phyloP scores from a whole-genome alignment of 2,329 filamentous ascomycete species.

The Pezicula neosporulosa region DNA sequence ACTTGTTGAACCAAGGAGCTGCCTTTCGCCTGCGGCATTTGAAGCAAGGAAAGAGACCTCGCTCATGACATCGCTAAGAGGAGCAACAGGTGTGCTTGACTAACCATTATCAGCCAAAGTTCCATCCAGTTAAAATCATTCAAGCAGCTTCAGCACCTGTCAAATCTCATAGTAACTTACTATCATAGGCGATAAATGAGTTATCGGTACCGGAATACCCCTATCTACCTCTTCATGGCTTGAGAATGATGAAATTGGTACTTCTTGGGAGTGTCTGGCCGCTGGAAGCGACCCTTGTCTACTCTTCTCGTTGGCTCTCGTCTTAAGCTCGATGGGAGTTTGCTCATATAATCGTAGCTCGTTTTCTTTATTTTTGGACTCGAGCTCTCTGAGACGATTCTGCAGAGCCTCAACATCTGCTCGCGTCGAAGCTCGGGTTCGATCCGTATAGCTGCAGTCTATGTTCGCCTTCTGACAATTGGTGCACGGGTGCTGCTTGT shows the following conservation, averaged over 20 bases:
- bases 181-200: too few relatives aligned
- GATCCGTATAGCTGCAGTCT: slow-evolving; percentile 32
- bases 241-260: too few relatives aligned
- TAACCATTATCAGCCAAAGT: neutral
- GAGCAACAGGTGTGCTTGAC: slow-evolving; percentile 5
- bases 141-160: too few relatives aligned
- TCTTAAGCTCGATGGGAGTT: too few relatives aligned
- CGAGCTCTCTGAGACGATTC: slow-evolving; percentile 28
- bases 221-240: too few relatives aligned
- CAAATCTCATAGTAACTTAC: too few relatives aligned
- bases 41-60: slow-evolving; percentile 41
- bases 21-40: slow-evolving; percentile 37
- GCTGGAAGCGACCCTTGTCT: too few relatives aligned
- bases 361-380: slow-evolving; percentile 24
- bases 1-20: slow-evolving; percentile 38
- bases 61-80: slow-evolving; percentile 31
- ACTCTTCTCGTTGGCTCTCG: too few relatives aligned
- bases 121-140: neutral
- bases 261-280: too few relatives aligned
- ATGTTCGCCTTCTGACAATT: slow-evolving; percentile 32
- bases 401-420: slow-evolving; percentile 33
- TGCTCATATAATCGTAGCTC: too few relatives aligned
- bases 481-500: slow-evolving; percentile 34
- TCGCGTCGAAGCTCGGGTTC: slow-evolving; percentile 22
- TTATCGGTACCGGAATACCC: too few relatives aligned